phyloP scores from a whole-genome alignment of 306 rosid species.

The Oxytropis ochrocephala region DNA sequence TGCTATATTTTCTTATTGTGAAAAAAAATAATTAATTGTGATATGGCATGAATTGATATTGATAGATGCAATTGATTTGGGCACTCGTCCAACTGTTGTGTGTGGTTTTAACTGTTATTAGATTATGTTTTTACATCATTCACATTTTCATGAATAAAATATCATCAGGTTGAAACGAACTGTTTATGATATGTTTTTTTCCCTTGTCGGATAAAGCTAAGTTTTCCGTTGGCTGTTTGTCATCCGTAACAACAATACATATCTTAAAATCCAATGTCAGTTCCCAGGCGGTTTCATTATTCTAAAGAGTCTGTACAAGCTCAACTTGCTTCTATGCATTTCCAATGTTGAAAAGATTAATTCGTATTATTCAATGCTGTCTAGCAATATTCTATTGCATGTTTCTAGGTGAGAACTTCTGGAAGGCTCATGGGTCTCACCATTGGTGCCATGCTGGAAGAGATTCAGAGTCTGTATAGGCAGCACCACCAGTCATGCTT shows the following conservation, averaged over 20 bases:
- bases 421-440: conserved; percentile 95
- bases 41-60: background rate
- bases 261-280: conserved; percentile 32
- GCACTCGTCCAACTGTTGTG: background rate
- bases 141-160: background rate
- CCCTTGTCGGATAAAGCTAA: background rate
- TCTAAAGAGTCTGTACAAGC: conserved; percentile 34
- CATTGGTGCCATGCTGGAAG: conserved; percentile 96
- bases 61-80: conserved; percentile 9
- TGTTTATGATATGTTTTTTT: conserved; percentile 1
- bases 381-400: conserved; percentile 31
- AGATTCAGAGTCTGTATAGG: conserved; percentile 84
- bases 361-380: conserved; percentile 34
- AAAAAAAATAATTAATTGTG: conserved; percentile 5
- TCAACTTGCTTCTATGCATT: conserved; percentile 29
- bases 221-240: conserved; percentile 26
- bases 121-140: background rate
- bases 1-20: conserved; percentile 3
- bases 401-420: conserved; percentile 92
- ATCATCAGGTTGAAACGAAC: background rate
- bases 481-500: conserved; percentile 97
- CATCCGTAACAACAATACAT: conserved; percentile 25
- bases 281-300: conserved; percentile 31
- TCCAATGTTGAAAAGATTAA: conserved; percentile 27
- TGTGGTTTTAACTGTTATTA: conserved; percentile 13